These are phyloP conservation scores for Phaffomyces thermotolerans DNA, from an alignment of 805 yeast species.

Conservation along the genomic window DNA sequence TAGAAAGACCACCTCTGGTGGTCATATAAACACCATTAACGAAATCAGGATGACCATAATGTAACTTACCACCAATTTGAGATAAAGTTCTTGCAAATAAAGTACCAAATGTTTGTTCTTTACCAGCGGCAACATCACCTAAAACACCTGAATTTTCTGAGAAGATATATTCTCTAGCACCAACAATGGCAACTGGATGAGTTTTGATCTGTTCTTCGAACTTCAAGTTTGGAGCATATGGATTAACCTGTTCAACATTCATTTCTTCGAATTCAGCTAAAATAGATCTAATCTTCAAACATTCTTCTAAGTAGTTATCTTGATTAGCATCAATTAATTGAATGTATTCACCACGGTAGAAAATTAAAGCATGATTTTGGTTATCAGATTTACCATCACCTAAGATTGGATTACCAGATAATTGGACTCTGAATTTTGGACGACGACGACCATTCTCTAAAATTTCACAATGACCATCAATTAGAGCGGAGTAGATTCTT, in stretches of 20 bases:
- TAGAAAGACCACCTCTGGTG: slow-evolving; percentile 83
- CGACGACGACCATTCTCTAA: slow-evolving; percentile 67
- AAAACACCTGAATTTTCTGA: slow-evolving; percentile 80
- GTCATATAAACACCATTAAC: slow-evolving; percentile 69
- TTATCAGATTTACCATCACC: slow-evolving; percentile 90
- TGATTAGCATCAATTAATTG: slow-evolving; percentile 84
- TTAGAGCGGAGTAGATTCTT: slow-evolving; percentile 66
- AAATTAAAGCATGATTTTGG: slow-evolving; percentile 74
- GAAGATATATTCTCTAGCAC: slow-evolving; percentile 83
- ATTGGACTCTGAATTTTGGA: slow-evolving; percentile 67
- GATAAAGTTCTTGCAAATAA: slow-evolving; percentile 77
- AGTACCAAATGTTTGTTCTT: slow-evolving; percentile 85
- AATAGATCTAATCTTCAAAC: slow-evolving; percentile 74
- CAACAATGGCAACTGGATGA: slow-evolving; percentile 77
- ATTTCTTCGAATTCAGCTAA: slow-evolving; percentile 79
- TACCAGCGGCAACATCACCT: slow-evolving; percentile 89
- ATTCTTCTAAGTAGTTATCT: slow-evolving; percentile 80
- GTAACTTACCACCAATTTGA: slow-evolving; percentile 79
- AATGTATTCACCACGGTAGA: slow-evolving; percentile 78
- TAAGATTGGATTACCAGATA: slow-evolving; percentile 78
- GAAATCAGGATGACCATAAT: slow-evolving; percentile 88
- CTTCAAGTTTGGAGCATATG: slow-evolving; percentile 66
- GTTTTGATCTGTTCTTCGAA: slow-evolving; percentile 42
- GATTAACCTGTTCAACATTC: slow-evolving; percentile 69
- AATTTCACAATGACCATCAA: slow-evolving; percentile 75